phyloP scores from a whole-genome alignment of 768 basidiomycete species.

The Calocybe indica region DNA sequence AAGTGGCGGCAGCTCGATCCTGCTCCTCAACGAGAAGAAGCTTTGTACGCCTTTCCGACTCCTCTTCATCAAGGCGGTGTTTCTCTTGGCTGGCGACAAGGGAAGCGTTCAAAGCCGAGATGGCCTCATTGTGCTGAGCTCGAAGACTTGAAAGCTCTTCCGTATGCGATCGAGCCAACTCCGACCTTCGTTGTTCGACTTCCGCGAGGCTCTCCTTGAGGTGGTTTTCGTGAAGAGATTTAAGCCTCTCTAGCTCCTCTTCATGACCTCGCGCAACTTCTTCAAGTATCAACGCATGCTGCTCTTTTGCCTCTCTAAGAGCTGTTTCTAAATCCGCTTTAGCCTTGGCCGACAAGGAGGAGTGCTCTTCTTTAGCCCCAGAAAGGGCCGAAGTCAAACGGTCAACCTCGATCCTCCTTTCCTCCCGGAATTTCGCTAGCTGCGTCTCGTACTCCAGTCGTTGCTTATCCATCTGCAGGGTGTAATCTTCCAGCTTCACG shows the following conservation, averaged over 20 bases:
- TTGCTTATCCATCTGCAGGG: constrained; percentile 51
- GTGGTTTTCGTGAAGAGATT: background rate
- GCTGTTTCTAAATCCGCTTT: constrained; percentile 44
- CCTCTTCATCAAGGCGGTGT: constrained; percentile 15
- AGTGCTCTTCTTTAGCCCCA: constrained; percentile 38
- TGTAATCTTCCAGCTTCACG: constrained; percentile 57
- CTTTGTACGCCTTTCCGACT: background rate
- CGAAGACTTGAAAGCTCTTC: constrained; percentile 42
- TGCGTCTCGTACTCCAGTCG: constrained; percentile 53
- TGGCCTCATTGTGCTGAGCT: constrained; percentile 33
- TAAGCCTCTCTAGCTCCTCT: constrained; percentile 12
- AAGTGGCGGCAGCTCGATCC: constrained; percentile 30
- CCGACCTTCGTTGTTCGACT: constrained; percentile 17
- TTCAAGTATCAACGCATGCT: constrained; percentile 47
- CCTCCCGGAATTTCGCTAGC: constrained; percentile 47
- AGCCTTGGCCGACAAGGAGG: constrained; percentile 26
- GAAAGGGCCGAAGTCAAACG: constrained; percentile 36
- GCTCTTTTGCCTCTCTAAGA: constrained; percentile 41
- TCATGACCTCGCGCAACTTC: constrained; percentile 54
- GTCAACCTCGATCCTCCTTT: constrained; percentile 47
- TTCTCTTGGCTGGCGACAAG: constrained; percentile 32
- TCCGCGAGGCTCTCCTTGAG: constrained; percentile 14
- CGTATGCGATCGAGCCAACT: constrained; percentile 32
- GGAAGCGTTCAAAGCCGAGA: constrained; percentile 11
- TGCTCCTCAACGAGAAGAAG: constrained; percentile 38